Percentiles rank a stretch among this genome's conserved stretches.
These are phyloP conservation scores for Daedaleopsis sinensis DNA, from an alignment of 768 basidiomycete species.

Conservation along the genomic window DNA sequence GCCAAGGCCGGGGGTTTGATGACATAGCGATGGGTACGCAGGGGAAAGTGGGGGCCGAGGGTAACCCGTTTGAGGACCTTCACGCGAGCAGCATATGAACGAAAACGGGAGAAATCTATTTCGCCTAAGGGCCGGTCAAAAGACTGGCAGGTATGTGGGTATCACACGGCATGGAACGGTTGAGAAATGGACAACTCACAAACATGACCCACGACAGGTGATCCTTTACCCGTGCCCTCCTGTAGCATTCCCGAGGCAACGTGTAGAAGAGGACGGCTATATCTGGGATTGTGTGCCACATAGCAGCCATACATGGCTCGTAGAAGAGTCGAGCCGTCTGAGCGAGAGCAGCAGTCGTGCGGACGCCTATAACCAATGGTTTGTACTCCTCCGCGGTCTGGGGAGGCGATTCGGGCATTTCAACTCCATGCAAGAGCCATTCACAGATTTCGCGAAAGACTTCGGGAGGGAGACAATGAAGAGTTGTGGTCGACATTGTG, in stretches of 20 bases:
- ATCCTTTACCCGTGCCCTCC: background rate
- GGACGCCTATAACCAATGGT: background rate
- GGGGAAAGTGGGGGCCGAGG: background rate
- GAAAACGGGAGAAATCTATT: background rate
- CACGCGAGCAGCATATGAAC: background rate
- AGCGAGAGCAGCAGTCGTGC: background rate
- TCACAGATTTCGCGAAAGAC: too few relatives aligned
- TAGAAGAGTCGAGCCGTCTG: background rate
- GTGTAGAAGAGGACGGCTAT: background rate
- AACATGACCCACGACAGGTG: background rate
- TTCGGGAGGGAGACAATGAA: too few relatives aligned
- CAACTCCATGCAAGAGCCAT: too few relatives aligned
- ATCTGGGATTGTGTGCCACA: background rate
- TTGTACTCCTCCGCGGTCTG: too few relatives aligned
- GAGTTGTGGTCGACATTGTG: too few relatives aligned
- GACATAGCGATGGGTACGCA: background rate
- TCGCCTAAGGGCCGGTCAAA: background rate
- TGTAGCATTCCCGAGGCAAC: background rate
- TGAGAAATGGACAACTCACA: background rate
- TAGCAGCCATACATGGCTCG: background rate
- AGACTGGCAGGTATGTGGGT: background rate
- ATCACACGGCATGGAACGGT: background rate
- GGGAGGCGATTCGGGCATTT: too few relatives aligned
- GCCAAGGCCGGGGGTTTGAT: background rate
- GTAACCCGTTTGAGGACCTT: background rate